Evolutionary conservation across 768 basidiomycete species (phyloP), one percentile per base, ranked within the genome.

Genomic region (Mycena latifolia): DNA sequence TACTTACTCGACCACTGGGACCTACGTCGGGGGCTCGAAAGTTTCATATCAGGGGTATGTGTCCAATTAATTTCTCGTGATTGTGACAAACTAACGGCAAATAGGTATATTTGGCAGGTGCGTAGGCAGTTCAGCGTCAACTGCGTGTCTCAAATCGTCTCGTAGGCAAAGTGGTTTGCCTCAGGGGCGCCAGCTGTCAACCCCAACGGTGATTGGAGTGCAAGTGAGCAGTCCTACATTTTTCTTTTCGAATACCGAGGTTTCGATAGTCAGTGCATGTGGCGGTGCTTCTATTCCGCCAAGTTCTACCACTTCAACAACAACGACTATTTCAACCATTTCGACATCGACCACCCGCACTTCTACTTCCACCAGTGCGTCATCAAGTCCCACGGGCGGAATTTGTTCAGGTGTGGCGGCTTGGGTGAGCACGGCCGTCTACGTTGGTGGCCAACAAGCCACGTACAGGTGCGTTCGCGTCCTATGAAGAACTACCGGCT

Each of bases 71-170:
- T 10, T 39, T 39, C 14, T 41, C 47, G 18, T 17, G 60, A 66
- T 52, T 53, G 39, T 53, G 35, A 67, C 64, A 22, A 45, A 45
- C 22, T 2, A 25, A 24, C 12, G 14, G 53, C 61, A 33, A 9
- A n/a, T 60, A 88, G 87, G 28, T 89, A 90, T 72, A 86, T 90
- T 62, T 91, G 86, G 87, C 79, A 90, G 86, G 88, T 87, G 66
- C 39, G 67, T 52, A 53, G 17, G 27, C 12, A 22, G 3, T 53
- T 37, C 22, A 37, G 50, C 33, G 22, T 20, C 41, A 6, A 18
- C 17, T 2, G 10, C 24, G 14, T 25, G 46, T 17, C 31, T 9
- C 15, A 52, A 52, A 56, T n/a, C 28, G 24, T 12, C 22, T 5
- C 27, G 22, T 63, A 91, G 88, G 87, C 89, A 17, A 90, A 90